Conservation (phyloP, 1,284 basidiomycete species). For the Acaromyces ingoldii region DNA sequence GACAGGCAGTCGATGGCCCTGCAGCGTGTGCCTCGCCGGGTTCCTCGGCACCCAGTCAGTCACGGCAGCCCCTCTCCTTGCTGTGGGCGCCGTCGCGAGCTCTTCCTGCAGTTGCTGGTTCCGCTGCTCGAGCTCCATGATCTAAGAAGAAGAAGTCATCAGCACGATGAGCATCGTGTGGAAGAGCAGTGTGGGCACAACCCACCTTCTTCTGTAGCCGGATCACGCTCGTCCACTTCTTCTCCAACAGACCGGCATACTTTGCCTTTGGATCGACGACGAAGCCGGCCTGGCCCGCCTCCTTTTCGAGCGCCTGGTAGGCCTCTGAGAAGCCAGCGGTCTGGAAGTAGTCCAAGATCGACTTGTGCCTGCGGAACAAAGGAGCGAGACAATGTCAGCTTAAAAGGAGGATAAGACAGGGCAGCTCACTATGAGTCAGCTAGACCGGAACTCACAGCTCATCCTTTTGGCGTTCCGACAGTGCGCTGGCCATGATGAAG, state of each 20-base stretch:
- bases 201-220: conserved; percentile 83
- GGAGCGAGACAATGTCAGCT: background rate
- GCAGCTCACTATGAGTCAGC: background rate
- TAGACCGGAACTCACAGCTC: conserved; percentile 63
- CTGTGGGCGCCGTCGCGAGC: conserved; percentile 58
- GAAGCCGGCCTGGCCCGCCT: conserved; percentile 61
- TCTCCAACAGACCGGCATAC: conserved; percentile 76
- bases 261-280: conserved; percentile 73
- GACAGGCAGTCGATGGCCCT: conserved; percentile 72
- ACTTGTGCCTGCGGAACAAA: conserved; percentile 64
- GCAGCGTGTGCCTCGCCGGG: conserved; percentile 70
- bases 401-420: background rate
- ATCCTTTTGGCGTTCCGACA: conserved; percentile 74
- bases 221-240: conserved; percentile 92
- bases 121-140: conserved; percentile 69
- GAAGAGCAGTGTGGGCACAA: background rate
- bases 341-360: conserved; percentile 76
- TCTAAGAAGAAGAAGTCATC: conserved; percentile 54
- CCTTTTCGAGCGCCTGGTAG: conserved; percentile 63
- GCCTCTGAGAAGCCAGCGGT: conserved; percentile 63
- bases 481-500: conserved; percentile 44
- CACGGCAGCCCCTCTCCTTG: conserved; percentile 63
- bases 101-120: conserved; percentile 73
- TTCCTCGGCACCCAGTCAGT: conserved; percentile 78
- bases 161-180: conserved; percentile 57